These are phyloP conservation scores for Barnettozyma populi DNA, from an alignment of 805 yeast genomes.

Conservation along the genomic window DNA sequence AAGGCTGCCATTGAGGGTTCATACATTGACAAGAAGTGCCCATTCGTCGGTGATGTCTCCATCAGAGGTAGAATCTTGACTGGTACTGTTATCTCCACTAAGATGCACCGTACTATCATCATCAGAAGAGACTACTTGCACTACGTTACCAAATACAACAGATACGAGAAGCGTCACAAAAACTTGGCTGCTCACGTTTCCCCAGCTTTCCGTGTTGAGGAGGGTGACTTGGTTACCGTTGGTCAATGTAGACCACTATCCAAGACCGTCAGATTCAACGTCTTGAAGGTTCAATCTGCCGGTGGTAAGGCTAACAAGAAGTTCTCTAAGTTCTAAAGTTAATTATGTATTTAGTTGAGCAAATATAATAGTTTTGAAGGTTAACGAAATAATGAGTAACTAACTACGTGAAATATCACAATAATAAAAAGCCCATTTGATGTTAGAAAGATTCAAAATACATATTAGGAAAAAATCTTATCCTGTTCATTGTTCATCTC, in stretches of 20 bases:
- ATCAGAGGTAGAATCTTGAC: conserved; percentile 99
- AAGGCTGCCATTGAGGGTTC: conserved; percentile 96
- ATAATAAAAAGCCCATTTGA: no score
- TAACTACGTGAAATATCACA: not conserved
- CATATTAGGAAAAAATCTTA: not conserved
- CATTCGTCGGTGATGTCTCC: conserved; percentile 94
- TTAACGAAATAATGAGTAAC: not conserved
- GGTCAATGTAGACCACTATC: conserved; percentile 99
- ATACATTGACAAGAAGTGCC: conserved; percentile 99
- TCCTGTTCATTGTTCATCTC: conserved; percentile 2
- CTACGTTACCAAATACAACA: conserved; percentile 99
- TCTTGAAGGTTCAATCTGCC: conserved; percentile 88
- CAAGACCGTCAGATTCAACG: conserved; percentile 99
- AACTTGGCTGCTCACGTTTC: conserved; percentile 99
- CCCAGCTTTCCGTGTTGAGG: conserved; percentile 99
- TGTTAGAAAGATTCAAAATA: not conserved
- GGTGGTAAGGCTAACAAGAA: conserved; percentile 86
- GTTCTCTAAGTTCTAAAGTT: conserved; percentile 87
- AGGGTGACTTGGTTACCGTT: conserved; percentile 98
- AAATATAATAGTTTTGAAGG: conserved; percentile 6
- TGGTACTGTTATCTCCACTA: conserved; percentile 99
- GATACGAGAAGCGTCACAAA: conserved; percentile 99
- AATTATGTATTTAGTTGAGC: conserved; percentile 4
- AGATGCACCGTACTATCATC: conserved; percentile 99
- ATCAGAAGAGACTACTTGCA: conserved; percentile 99